Evolutionary conservation across 495 filamentous ascomycete genomes (phyloP).

Genomic region (Podospora didyma): DNA sequence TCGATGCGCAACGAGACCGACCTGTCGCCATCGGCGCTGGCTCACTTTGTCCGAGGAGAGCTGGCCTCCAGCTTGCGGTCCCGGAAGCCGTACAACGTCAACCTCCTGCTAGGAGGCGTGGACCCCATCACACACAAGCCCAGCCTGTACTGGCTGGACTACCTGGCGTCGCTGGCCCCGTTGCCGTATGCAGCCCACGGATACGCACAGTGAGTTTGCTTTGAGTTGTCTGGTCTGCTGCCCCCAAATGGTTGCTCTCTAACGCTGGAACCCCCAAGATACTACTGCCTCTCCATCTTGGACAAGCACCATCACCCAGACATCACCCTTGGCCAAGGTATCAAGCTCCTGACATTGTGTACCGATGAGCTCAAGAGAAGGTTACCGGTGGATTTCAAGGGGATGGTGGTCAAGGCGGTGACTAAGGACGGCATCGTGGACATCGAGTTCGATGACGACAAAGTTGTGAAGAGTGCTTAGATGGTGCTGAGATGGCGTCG

Average conservation of each 20-base stretch:
- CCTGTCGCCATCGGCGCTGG: constrained; percentile 80
- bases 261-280: constrained; percentile 32
- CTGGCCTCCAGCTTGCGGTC: constrained; percentile 85
- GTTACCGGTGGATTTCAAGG: constrained; percentile 98
- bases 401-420: constrained; percentile 85
- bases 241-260: neutral
- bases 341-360: constrained; percentile 89
- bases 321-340: constrained; percentile 78
- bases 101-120: constrained; percentile 87
- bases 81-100: constrained; percentile 91
- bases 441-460: constrained; percentile 75
- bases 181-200: constrained; percentile 96
- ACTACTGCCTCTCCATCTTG: constrained; percentile 86
- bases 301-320: constrained; percentile 86
- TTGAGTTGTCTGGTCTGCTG: neutral
- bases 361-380: constrained; percentile 93
- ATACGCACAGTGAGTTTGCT: constrained; percentile 83
- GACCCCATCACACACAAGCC: constrained; percentile 85
- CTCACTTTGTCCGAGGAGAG: constrained; percentile 88
- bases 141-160: constrained; percentile 94
- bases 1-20: constrained; percentile 95
- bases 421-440: constrained; percentile 86
- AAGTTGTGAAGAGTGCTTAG: constrained; percentile 63
- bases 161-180: constrained; percentile 80
- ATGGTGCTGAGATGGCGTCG: neutral